Conservation (phyloP, 202 grass and related monocot species). For the Hordeum pubiflorum region DNA sequence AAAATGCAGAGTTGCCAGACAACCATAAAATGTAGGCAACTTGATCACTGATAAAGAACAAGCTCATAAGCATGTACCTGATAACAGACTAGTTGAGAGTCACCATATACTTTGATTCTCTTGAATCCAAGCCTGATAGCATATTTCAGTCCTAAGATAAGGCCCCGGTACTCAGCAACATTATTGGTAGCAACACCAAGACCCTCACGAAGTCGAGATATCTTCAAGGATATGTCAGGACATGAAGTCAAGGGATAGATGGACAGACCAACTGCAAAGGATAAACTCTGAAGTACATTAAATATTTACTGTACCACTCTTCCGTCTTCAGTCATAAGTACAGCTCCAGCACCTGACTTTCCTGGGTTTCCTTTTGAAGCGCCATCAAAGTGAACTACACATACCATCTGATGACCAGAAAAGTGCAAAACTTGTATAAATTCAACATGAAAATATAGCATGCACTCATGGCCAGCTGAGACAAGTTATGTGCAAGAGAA, state of each 20-base stretch:
- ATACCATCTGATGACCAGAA: conserved; percentile 46
- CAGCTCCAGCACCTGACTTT: conserved; percentile 74
- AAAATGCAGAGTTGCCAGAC: neutral
- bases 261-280: neutral
- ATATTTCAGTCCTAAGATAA: conserved; percentile 64
- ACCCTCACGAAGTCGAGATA: conserved; percentile 72
- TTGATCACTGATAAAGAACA: conserved; percentile 6
- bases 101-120: conserved; percentile 56
- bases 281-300: conserved; percentile 20
- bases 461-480: neutral
- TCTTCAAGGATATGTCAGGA: conserved; percentile 39
- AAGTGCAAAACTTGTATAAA: neutral
- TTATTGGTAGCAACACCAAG: conserved; percentile 77
- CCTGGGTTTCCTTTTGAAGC: conserved; percentile 93
- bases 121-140: conserved; percentile 70
- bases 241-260: conserved; percentile 11
- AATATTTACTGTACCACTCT: conserved; percentile 49
- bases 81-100: conserved; percentile 64
- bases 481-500: neutral
- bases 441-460: conserved; percentile 16
- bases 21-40: neutral
- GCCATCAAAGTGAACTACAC: conserved; percentile 69
- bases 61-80: conserved; percentile 41
- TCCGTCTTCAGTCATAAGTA: conserved; percentile 69
- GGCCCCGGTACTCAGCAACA: conserved; percentile 65